Evolutionary conservation across 208 protist genomes (phyloP).

Genomic region (Trypanosomatidae sp.): DNA sequence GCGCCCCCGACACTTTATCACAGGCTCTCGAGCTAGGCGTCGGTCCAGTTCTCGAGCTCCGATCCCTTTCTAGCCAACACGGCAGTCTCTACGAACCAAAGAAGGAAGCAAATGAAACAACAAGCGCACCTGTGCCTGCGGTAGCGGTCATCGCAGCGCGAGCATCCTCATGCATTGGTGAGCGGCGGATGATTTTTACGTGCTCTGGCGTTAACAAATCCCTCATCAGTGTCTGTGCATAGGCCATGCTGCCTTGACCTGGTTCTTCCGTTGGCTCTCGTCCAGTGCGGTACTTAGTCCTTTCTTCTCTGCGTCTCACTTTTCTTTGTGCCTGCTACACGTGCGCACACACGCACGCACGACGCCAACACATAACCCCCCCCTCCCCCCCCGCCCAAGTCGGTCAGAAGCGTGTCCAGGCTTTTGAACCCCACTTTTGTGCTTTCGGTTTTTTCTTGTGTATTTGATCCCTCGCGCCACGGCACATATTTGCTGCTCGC

Average conservation of each 20-base stretch:
- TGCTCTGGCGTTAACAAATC: neutral
- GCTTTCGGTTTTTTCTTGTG: neutral
- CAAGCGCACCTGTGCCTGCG: neutral
- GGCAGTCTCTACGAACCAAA: neutral
- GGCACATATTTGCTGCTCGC: neutral
- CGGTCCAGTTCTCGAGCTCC: neutral
- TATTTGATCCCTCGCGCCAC: neutral
- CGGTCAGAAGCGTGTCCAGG: too few species aligned
- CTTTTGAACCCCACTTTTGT: too few species aligned
- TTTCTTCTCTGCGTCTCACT: neutral
- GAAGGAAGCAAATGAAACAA: neutral
- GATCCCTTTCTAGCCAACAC: neutral
- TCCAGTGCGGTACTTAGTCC: neutral
- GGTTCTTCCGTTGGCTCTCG: neutral
- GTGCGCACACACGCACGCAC: neutral
- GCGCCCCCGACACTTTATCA: neutral
- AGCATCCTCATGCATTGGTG: neutral
- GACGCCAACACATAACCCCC: neutral
- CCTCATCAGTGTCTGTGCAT: neutral
- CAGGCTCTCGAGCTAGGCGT: neutral
- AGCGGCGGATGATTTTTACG: neutral
- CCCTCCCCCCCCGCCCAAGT: neutral
- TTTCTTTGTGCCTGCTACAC: neutral
- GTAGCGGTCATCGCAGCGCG: neutral
- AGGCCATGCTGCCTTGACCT: neutral